Evolutionary conservation across 192 early-diverging fungal species (phyloP).

Genomic region (Mortierella antarctica): DNA sequence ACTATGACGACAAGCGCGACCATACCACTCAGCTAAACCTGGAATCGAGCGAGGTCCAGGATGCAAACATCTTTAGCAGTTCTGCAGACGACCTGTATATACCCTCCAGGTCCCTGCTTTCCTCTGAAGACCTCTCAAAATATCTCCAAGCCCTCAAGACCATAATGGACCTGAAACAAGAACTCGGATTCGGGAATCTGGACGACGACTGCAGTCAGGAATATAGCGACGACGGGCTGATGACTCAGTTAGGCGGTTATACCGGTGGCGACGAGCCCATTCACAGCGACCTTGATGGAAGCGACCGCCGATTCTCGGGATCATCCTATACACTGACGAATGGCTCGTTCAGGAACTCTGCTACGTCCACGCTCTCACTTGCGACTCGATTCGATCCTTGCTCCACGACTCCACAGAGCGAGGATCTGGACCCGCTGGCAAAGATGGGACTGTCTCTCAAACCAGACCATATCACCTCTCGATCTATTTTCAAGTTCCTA

Average conservation of each 20-base stretch:
- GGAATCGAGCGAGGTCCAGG: too few relatives aligned
- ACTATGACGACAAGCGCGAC: too few relatives aligned
- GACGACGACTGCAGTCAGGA: neutral
- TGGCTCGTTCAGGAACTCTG: neutral
- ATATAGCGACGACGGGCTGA: neutral
- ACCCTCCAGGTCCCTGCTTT: neutral
- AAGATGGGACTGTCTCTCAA: neutral
- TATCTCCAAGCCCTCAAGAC: slow-evolving; percentile 2
- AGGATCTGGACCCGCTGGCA: neutral
- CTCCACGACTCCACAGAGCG: too few relatives aligned
- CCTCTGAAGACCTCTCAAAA: slow-evolving; percentile 2
- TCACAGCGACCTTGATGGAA: neutral
- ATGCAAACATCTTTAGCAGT: too few relatives aligned
- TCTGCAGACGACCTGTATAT: too few relatives aligned
- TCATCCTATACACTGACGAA: neutral
- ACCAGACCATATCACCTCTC: neutral
- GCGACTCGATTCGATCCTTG: neutral
- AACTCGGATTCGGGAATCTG: too few relatives aligned
- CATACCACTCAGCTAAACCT: too few relatives aligned
- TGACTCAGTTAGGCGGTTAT: neutral
- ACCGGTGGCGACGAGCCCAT: neutral
- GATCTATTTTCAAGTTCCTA: slow-evolving; percentile 2
- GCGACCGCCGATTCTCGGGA: neutral
- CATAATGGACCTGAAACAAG: neutral
- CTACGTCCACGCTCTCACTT: neutral